Conservation (phyloP, 345 rosid genomes). For the Toxicodendron radicans region DNA sequence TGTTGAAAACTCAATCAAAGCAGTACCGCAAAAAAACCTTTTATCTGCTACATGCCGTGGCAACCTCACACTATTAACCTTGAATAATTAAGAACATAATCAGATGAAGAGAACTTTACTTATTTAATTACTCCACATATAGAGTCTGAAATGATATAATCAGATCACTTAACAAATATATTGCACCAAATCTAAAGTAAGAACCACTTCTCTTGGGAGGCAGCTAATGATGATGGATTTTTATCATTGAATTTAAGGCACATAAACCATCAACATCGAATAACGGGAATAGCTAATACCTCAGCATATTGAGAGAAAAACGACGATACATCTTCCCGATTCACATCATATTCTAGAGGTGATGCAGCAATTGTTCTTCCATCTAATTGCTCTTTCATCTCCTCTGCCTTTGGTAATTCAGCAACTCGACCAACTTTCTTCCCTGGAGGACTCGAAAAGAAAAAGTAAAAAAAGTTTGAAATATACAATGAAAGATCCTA, state of each 20-base stretch:
- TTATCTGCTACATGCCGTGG: constrained; percentile 81
- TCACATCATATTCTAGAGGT: constrained; percentile 59
- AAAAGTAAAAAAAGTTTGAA: background rate
- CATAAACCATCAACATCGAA: background rate
- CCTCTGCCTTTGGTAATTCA: constrained; percentile 62
- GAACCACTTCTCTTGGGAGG: background rate
- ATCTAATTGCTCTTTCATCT: constrained; percentile 70
- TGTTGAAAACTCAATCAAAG: constrained; percentile 76
- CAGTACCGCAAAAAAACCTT: constrained; percentile 74
- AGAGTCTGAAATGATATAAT: background rate
- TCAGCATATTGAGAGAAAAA: constrained; percentile 68
- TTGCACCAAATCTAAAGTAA: background rate
- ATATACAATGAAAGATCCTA: background rate
- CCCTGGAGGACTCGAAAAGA: constrained; percentile 40
- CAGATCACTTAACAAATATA: background rate
- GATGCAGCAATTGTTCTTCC: constrained; percentile 74
- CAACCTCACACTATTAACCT: constrained; percentile 91
- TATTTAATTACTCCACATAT: background rate
- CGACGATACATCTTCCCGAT: constrained; percentile 66
- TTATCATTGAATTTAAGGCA: background rate
- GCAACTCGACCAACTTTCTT: constrained; percentile 73
- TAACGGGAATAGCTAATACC: constrained; percentile 38
- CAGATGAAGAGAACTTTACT: constrained; percentile 4
- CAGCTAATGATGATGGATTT: background rate
- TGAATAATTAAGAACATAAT: constrained; percentile 14